Percentiles rank a stretch among this genome's conserved stretches.
Evolutionary conservation across 148 eudicot species (phyloP).

Genomic region (Rhododendron kiyosumense): DNA sequence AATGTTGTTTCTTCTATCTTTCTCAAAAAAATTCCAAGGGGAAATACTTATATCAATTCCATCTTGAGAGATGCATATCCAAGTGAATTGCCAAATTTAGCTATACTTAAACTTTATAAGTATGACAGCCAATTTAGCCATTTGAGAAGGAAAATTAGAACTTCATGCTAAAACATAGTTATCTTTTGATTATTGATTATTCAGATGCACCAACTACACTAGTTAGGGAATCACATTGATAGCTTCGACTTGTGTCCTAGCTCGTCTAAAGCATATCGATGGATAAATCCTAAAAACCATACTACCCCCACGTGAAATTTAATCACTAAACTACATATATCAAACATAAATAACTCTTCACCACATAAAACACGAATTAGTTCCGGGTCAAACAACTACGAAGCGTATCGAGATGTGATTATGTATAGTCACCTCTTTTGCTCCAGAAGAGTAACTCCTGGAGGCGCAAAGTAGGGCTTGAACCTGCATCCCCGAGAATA

Average conservation of each 20-base stretch:
- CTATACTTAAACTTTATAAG: neutral
- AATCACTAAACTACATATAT: neutral
- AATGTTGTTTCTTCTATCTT: neutral
- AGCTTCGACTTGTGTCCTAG: no score
- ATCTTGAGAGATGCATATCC: neutral
- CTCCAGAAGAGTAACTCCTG: slow-evolving; percentile 43
- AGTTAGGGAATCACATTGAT: no score
- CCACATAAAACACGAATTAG: neutral
- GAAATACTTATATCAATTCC: neutral
- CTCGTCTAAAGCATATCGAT: no score
- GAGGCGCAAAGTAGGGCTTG: slow-evolving; percentile 24
- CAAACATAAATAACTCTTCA: neutral
- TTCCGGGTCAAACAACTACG: neutral
- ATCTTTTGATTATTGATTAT: neutral
- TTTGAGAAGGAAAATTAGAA: neutral
- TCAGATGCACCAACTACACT: neutral
- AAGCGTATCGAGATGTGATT: neutral
- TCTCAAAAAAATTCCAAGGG: neutral
- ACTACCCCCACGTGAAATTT: neutral
- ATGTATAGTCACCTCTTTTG: slow-evolving; percentile 33
- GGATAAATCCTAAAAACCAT: neutral
- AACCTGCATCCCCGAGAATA: slow-evolving; percentile 14
- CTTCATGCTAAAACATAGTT: neutral
- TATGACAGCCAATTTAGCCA: neutral
- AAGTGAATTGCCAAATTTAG: neutral